Base-by-base conservation (phyloP, 495 filamentous ascomycete species). In the Astrocystis sublimbata region DNA sequence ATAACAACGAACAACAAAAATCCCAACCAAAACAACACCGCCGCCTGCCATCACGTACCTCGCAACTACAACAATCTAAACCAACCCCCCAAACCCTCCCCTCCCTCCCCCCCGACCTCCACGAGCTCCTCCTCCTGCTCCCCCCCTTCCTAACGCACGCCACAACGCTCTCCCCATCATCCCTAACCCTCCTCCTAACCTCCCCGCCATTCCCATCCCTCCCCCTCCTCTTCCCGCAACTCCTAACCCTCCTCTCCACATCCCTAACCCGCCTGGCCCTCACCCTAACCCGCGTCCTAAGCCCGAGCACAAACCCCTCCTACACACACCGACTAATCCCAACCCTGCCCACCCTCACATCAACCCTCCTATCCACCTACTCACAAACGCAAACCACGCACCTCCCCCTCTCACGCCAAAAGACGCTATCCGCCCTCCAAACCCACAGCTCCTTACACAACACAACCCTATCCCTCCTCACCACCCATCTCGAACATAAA, bases 261-360 rank as follows among this genome's bases (percentile, higher is more conserved):
- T 71, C 83, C 33, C 56, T 72, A 65, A n/a, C 68, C 79, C 21
- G 12, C 83, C 73, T 72, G 19, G 77, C 77, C 52, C 66, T 72
- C 9, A 47, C 71, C 19, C 70, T 84, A 8, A 72, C 78, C n/a
- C 77, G 79, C 47, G 70, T 83, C 35, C 63, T 75, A 30, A 71
- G 70, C 67, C 81, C 82, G 0, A 71, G 64, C n/a, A 83, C 80
- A 1, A 83, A 83, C 70, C 73, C 82, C 0, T 82, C 81, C 17
- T 83, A 73, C 69, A 62, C 83, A 26, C 82, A 83, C 72, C 78
- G 81, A 21, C 50, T 68, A 0, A 73, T 85, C 45, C 78, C 80
- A 0, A 67, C 75, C 31, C 64, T 85, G 9, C 64, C 73, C 0
- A 31, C 68, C 6, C 52, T 68, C 35, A 66, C 73, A 4, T 28